Conservation (phyloP, 2,329 filamentous ascomycete genomes). For the Chaetomiaceae sp. region DNA sequence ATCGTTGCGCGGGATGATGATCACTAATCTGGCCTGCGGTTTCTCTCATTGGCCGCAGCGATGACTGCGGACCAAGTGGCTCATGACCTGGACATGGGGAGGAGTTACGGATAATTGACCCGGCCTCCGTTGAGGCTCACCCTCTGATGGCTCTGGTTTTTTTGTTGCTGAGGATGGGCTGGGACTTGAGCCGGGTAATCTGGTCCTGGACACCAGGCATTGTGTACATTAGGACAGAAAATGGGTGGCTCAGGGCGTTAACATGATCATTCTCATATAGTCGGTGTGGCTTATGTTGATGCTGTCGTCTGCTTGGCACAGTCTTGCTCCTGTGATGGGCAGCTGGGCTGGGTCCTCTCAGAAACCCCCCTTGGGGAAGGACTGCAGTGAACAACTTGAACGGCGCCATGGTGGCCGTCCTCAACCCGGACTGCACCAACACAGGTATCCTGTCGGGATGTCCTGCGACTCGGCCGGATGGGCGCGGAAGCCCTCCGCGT, state of each 20-base stretch:
- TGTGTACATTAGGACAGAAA: constrained; percentile 3
- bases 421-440: too few species aligned
- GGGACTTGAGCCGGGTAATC: background rate
- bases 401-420: too few species aligned
- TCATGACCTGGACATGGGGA: background rate
- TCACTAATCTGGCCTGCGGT: background rate
- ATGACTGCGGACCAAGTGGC: background rate
- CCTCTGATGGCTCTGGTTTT: background rate
- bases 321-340: too few species aligned
- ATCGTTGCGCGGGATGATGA: background rate
- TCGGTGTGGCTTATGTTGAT: too few species aligned
- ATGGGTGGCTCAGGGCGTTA: background rate
- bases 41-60: background rate
- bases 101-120: background rate
- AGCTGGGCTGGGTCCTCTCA: too few species aligned
- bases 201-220: background rate
- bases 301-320: too few species aligned
- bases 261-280: background rate
- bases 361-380: too few species aligned
- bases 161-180: background rate
- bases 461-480: too few species aligned
- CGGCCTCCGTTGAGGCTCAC: background rate
- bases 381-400: too few species aligned
- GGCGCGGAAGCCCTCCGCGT: too few species aligned
- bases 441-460: too few species aligned